Evolutionary conservation across 2,329 filamentous ascomycete genomes (phyloP).

Genomic region (Fusarium haematococcum): DNA sequence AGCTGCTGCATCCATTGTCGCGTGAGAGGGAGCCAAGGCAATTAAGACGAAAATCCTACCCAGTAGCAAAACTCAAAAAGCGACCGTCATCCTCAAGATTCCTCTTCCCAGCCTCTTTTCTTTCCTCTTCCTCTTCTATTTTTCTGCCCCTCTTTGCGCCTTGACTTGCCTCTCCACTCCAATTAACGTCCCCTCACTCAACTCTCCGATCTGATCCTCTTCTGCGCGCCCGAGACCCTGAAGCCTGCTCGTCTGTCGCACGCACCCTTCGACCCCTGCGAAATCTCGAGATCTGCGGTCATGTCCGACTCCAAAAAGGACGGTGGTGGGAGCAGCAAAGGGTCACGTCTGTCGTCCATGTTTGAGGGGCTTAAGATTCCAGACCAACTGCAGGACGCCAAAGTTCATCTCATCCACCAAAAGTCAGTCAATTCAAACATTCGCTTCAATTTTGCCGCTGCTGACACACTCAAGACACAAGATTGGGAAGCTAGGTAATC

Average conservation of each 20-base stretch:
- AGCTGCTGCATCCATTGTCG: constrained; percentile 21
- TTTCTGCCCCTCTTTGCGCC: neutral
- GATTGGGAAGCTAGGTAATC: constrained; percentile 72
- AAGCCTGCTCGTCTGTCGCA: neutral
- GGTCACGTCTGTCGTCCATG: constrained; percentile 45
- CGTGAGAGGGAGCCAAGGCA: constrained; percentile 33
- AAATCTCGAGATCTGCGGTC: constrained; percentile 10
- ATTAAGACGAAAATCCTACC: neutral
- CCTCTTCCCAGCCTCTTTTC: neutral
- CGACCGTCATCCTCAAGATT: constrained; percentile 11
- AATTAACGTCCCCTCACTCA: constrained; percentile 17
- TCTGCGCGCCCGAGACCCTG: constrained; percentile 5
- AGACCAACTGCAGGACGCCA: constrained; percentile 69
- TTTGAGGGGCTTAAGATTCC: constrained; percentile 59
- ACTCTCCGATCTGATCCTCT: constrained; percentile 22
- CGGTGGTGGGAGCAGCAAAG: constrained; percentile 33
- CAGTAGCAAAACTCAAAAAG: constrained; percentile 1
- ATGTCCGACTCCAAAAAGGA: constrained; percentile 45
- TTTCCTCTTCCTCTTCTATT: neutral
- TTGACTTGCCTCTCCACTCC: constrained; percentile 23
- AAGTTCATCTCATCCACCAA: constrained; percentile 67
- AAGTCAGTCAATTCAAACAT: constrained; percentile 59
- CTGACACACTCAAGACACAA: constrained; percentile 55
- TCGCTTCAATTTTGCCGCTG: neutral
- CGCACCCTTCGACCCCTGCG: constrained; percentile 6